Base-by-base conservation (phyloP, 164 flowering plant species). In the Macadamia integrifolia region DNA sequence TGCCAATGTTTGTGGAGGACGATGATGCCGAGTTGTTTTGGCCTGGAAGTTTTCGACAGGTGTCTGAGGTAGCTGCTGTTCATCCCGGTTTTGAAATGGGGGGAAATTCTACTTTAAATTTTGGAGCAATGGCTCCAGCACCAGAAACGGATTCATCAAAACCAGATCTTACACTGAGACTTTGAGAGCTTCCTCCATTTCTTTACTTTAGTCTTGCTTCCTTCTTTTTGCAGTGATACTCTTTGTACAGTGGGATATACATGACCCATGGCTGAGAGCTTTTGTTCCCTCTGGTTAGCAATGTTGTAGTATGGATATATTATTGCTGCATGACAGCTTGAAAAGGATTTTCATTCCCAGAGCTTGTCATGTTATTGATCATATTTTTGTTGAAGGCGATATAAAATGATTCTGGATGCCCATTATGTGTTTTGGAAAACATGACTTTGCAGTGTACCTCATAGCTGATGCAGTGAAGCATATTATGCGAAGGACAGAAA, bases 1-100 rank as follows among this genome's bases (percentile, higher is more conserved):
- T 77, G 76, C 88, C 88, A 11, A 61, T 83, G 44, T 83, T 80
- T 67, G 31, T 82, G 67, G 88, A 86, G 30, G 88, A 83, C 8
- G 89, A 85, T 28, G 90, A 80, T 42, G 76, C 76, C 1, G 87
- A 77, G 50, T 60, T 79, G 67, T 79, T 73, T 58, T 90, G 96
- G 96, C 96, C 93, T 15, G 93, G 92, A 13, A 90, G 96, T 75
- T 90, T 88, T 61, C 73, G 92, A 60, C 88, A 82, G 70, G 76
- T 81, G 12, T 66, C 61, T 18, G 72, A 63, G 6, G 76, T 63
- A 14, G 69, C 32, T 61, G 62, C 63, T 31, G 57, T 48, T 58
- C 55, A 64, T 30, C 42, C 56, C 2, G 74, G 70, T 42, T 64
- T 58, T 56, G 74, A 66, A 18, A 35, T 73, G 40, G 72, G 78